Evolutionary conservation across 192 early-diverging fungal species (phyloP).

Genomic region (Jimgerdemannia flammicorona): DNA sequence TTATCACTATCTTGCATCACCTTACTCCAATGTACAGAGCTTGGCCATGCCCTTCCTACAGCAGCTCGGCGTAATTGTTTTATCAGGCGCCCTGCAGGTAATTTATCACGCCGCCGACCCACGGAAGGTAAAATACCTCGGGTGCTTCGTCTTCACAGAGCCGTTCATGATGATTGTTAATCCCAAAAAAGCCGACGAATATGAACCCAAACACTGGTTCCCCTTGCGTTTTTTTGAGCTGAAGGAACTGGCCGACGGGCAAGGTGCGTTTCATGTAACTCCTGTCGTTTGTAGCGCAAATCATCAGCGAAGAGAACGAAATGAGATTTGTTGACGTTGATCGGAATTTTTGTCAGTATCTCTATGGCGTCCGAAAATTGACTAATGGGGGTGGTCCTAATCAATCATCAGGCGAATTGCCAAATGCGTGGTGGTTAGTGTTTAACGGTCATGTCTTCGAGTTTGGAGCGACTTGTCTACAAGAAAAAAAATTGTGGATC

Average conservation of each 20-base stretch:
- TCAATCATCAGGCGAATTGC: slow-evolving; percentile 2
- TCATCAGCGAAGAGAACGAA: too few relatives aligned
- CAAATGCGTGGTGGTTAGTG: slow-evolving; percentile 9
- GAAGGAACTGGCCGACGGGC: slow-evolving; percentile 39
- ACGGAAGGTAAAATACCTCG: slow-evolving; percentile 44
- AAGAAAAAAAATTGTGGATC: slow-evolving; percentile 56
- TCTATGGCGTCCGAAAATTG: too few relatives aligned
- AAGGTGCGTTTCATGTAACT: slow-evolving; percentile 19
- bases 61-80: slow-evolving; percentile 31
- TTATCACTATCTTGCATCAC: too few relatives aligned
- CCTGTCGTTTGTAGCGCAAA: neutral
- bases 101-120: slow-evolving; percentile 32
- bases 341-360: too few relatives aligned
- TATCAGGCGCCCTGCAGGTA: slow-evolving; percentile 44
- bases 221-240: slow-evolving; percentile 56
- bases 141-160: slow-evolving; percentile 56
- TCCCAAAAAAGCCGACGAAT: slow-evolving; percentile 37
- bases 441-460: slow-evolving; percentile 41
- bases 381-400: too few relatives aligned
- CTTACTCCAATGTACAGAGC: neutral
- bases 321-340: too few relatives aligned
- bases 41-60: slow-evolving; percentile 30
- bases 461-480: slow-evolving; percentile 47
- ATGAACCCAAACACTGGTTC: slow-evolving; percentile 65
- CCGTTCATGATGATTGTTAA: slow-evolving; percentile 57